Evolutionary conservation across 495 filamentous ascomycete species (phyloP), one percentile per base, ranked within the genome.

Genomic region (Evansstolkia leycettana): DNA sequence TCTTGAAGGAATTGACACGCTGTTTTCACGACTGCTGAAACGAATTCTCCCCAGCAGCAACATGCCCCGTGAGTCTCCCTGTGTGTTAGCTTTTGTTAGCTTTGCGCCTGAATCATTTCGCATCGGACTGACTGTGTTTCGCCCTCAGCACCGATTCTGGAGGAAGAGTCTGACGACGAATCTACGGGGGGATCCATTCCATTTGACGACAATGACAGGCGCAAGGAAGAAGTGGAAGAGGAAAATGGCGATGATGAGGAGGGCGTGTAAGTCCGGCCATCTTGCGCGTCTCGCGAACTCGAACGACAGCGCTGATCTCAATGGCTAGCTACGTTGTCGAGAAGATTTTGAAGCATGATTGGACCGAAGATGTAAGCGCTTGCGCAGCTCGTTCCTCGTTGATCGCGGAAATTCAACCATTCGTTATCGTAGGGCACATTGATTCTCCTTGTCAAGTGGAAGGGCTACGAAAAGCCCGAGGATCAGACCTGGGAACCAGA

Each of bases 321-420:
- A n/a, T n/a, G n/a, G n/a, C 17, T 33, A 79, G 75, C n/a, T 82
- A 69, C 43, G 47, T 70, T 8, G 77, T 81, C 1, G 76, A 82
- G 39, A 60, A 58, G 11, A 79, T 82, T 18, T 16, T 65, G 4
- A 50, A 48, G 0, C 76, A 80, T 36, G 38, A 41, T 7, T 73
- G 62, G 40, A 38, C 42, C 10, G 52, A 50, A 12, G 53, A 62
- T n/a, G n/a, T n/a, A n/a, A n/a, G n/a, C n/a, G n/a, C n/a, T n/a
- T n/a, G n/a, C n/a, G n/a, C n/a, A 34, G 67, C 62, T 38, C 31
- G 54, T 45, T 24, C 24, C 23, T 15, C 28, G 4, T n/a, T n/a
- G n/a, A n/a, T n/a, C n/a, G n/a, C n/a, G n/a, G n/a, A n/a, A n/a
- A n/a, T n/a, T n/a, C n/a, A n/a, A n/a, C n/a, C n/a, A n/a, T n/a